phyloP scores from a whole-genome alignment of 768 basidiomycete species.

The Leccinum olivaceopallidum region DNA sequence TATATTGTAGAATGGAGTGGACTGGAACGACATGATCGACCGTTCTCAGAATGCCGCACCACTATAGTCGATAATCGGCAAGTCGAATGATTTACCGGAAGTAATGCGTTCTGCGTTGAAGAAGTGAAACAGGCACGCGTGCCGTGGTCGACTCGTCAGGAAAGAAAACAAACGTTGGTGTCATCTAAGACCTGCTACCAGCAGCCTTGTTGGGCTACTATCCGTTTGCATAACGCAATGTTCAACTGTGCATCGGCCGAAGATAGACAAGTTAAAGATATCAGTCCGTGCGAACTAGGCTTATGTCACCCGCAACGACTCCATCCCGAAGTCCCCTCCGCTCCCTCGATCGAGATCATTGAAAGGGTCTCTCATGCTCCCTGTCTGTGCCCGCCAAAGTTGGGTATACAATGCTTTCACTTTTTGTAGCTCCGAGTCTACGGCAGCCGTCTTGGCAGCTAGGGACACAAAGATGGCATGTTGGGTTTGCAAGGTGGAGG shows the following conservation, averaged over 20 bases:
- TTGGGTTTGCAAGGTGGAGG: slow-evolving; percentile 78
- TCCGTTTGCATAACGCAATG: not conserved
- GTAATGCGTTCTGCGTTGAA: too few relatives aligned
- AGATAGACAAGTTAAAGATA: not conserved
- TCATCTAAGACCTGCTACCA: not conserved
- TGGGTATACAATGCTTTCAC: slow-evolving; percentile 75
- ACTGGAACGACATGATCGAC: too few relatives aligned
- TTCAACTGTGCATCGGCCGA: not conserved
- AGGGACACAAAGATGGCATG: slow-evolving; percentile 75
- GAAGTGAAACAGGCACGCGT: too few relatives aligned
- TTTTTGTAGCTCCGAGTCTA: slow-evolving; percentile 75
- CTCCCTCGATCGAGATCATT: slow-evolving; percentile 46
- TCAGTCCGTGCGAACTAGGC: not conserved
- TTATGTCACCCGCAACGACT: slow-evolving; percentile 27
- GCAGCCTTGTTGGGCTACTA: not conserved
- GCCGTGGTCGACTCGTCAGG: not conserved
- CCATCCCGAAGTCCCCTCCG: slow-evolving; percentile 47
- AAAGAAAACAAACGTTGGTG: not conserved
- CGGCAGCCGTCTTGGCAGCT: slow-evolving; percentile 71
- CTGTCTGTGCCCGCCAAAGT: slow-evolving; percentile 77
- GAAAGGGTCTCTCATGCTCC: slow-evolving; percentile 84
- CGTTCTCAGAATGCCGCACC: not conserved
- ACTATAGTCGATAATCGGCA: too few relatives aligned
- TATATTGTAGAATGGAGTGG: too few relatives aligned
- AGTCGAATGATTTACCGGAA: too few relatives aligned